Base-by-base conservation (phyloP, 225 moss, liverwort and hornwort genomes). In the Marchantia polymorpha region DNA sequence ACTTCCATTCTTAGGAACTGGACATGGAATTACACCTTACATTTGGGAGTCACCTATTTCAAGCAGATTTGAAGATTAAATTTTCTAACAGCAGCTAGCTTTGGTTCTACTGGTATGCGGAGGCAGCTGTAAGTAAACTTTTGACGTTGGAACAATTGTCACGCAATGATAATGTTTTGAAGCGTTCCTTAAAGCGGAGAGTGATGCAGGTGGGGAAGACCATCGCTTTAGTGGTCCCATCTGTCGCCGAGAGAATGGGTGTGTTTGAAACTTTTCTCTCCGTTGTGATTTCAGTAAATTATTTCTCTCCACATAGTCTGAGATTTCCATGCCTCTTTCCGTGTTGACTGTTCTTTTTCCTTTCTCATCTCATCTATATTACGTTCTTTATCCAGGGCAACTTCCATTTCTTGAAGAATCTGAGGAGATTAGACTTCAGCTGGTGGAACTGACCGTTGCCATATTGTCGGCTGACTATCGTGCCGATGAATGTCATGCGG, bases 201-300 rank as follows among this genome's bases (percentile, higher is more conserved):
- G 39, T 70, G 46, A 50, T 22, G 81, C 88, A 96, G 93, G 89
- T 93, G 82, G 89, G 91, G 52, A 87, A 76, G 73, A 93, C 91
- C 31, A 69, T 93, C 77, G 81, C 81, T 64, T 79, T 88, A 52
- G 82, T 72, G 66, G 73, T 91, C 72, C 84, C 83, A 52, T 81
- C 90, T 23, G 83, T 93, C 80, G 83, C 84, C 19, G 91, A 89
- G 68, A 88, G 93, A 85, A 96, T 93, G 84, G 95, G 93, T 93
- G 74, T 70, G 76, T 52, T 23, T 22, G 12, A 31, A 63, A 66
- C 26, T 51, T 58, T 54, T 12, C 30, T 51, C 12, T 80, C 8
- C 39, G 49, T 15, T 66, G 10, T 75, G 4, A 15, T 20, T 75
- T 75, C 55, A 16, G 14, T 75, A 11, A 59, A 22, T 49, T 10